These are phyloP conservation scores for Moesziomyces sp. DNA, from an alignment of 1,284 basidiomycete genomes.

Conservation along the genomic window DNA sequence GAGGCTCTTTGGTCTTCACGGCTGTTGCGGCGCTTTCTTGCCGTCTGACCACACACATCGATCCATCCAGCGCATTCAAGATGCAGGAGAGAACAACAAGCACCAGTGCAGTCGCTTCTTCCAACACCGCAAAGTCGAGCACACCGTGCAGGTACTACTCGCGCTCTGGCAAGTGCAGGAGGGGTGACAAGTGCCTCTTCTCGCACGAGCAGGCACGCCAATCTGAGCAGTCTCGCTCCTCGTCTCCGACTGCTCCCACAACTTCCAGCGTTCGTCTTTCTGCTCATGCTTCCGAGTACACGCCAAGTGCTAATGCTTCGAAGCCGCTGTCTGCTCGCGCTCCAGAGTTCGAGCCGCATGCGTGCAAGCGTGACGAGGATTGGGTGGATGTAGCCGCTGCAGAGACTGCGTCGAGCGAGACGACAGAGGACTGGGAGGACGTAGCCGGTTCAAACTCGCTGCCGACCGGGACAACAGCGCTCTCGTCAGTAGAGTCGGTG, in stretches of 20 bases:
- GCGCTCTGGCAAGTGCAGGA: slow-evolving; percentile 37
- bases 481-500: too few relatives aligned
- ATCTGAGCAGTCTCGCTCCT: not conserved
- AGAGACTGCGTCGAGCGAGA: not conserved
- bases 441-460: too few relatives aligned
- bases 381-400: slow-evolving; percentile 8
- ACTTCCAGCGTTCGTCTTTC: not conserved
- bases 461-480: too few relatives aligned
- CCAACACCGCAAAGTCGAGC: not conserved
- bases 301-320: not conserved
- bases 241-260: not conserved
- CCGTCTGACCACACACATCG: too few relatives aligned
- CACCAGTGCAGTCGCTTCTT: not conserved
- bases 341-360: slow-evolving; percentile 10
- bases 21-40: too few relatives aligned
- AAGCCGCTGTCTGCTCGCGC: slow-evolving; percentile 17
- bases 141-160: slow-evolving; percentile 33
- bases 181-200: slow-evolving; percentile 35
- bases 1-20: too few relatives aligned
- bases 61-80: too few relatives aligned
- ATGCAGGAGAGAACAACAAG: slow-evolving; percentile 18
- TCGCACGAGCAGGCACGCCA: slow-evolving; percentile 15
- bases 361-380: slow-evolving; percentile 1
- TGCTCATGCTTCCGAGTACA: slow-evolving; percentile 14
- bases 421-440: not conserved